Percentiles rank a stretch among this genome's conserved stretches.
Conservation (phyloP, 2,329 filamentous ascomycete genomes). For the Fusarium palustre region DNA sequence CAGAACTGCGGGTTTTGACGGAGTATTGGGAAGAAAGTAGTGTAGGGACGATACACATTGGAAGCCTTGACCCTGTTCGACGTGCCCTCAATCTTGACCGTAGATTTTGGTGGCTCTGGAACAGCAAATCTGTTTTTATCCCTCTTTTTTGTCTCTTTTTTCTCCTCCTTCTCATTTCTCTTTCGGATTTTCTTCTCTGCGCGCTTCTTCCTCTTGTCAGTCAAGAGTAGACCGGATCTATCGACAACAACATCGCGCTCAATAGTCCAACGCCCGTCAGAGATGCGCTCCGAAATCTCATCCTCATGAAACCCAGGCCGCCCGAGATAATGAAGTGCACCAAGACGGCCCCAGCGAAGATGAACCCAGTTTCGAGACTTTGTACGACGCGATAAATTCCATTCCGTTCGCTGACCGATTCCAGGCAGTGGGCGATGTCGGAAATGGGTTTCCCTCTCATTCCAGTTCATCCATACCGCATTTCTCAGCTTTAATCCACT, state of each 20-base stretch:
- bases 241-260: slow-evolving; percentile 23
- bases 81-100: slow-evolving; percentile 8
- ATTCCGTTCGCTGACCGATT: slow-evolving; percentile 22
- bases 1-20: slow-evolving; percentile 40
- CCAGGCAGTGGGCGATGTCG: slow-evolving; percentile 15
- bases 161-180: slow-evolving; percentile 16
- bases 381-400: slow-evolving; percentile 11
- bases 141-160: slow-evolving; percentile 11
- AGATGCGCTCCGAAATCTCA: slow-evolving; percentile 19
- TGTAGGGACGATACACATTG: slow-evolving; percentile 48
- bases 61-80: slow-evolving; percentile 38
- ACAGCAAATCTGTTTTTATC: neutral
- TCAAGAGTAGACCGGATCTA: slow-evolving; percentile 12
- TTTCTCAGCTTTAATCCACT: slow-evolving; percentile 48
- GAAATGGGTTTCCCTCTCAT: slow-evolving; percentile 41
- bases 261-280: slow-evolving; percentile 24
- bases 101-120: neutral
- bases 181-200: slow-evolving; percentile 10
- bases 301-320: slow-evolving; percentile 15
- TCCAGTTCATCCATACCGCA: slow-evolving; percentile 49
- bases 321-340: slow-evolving; percentile 20
- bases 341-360: slow-evolving; percentile 22
- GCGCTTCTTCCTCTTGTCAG: slow-evolving; percentile 22
- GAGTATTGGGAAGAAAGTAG: slow-evolving; percentile 43
- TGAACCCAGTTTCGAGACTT: slow-evolving; percentile 11